phyloP scores from a whole-genome alignment of 352 stramenopile genomes.

The Globisporangium orthogonon region DNA sequence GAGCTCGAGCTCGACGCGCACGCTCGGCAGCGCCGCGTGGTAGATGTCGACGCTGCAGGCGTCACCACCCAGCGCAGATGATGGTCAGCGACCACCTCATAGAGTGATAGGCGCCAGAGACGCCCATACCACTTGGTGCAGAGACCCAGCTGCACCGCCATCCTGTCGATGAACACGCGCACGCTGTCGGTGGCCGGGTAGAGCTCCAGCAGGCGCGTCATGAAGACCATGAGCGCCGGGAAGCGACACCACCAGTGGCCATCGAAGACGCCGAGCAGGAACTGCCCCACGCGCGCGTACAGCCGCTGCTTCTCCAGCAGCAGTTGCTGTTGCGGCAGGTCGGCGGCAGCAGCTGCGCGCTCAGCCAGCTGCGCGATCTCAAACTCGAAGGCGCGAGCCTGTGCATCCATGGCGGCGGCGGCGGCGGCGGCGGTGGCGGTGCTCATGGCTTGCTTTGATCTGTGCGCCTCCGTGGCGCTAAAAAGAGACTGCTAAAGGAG shows the following conservation, averaged over 20 bases:
- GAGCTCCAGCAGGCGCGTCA: conserved; percentile 82
- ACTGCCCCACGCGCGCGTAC: conserved; percentile 73
- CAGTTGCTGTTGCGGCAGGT: conserved; percentile 8
- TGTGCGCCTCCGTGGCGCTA: no score
- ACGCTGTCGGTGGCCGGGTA: conserved; percentile 66
- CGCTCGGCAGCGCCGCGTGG: conserved; percentile 62
- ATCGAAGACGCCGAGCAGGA: conserved; percentile 60
- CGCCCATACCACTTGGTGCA: conserved; percentile 59
- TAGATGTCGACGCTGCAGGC: conserved; percentile 77
- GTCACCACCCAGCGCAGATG: background rate
- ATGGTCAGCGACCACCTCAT: background rate
- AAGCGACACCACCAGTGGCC: conserved; percentile 80
- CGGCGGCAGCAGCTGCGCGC: conserved; percentile 14
- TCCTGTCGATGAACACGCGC: conserved; percentile 64
- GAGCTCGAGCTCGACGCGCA: conserved; percentile 67
- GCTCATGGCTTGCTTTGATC: background rate
- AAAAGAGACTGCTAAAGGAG: no score
- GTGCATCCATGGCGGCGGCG: conserved; percentile 16
- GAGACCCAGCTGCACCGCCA: conserved; percentile 49
- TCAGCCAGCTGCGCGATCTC: conserved; percentile 22
- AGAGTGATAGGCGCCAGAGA: background rate
- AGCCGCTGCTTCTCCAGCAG: conserved; percentile 60
- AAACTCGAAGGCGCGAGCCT: conserved; percentile 27
- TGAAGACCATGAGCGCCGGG: conserved; percentile 81
- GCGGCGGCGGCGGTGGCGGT: background rate